phyloP scores from a whole-genome alignment of 306 rosid species.

The Castanea sativa region DNA sequence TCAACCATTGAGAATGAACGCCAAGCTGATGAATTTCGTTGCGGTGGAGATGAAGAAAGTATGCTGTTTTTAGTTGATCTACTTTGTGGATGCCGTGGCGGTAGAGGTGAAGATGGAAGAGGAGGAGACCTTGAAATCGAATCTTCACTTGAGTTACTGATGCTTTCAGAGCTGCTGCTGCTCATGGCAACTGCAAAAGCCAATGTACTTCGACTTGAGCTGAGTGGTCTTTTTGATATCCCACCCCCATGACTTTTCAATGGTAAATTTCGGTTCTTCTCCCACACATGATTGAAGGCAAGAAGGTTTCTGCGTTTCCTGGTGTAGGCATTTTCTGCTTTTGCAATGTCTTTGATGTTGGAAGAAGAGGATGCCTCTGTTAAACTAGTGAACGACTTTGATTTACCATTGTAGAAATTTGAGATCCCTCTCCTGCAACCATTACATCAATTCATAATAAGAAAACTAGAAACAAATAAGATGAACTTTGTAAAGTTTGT shows the following conservation, averaged over 20 bases:
- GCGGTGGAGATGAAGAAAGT: too few relatives aligned
- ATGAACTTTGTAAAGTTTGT: background rate
- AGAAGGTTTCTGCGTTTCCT: constrained; percentile 67
- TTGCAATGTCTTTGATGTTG: constrained; percentile 57
- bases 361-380: constrained; percentile 49
- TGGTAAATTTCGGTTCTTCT: constrained; percentile 54
- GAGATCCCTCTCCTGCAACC: constrained; percentile 83
- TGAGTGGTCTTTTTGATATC: constrained; percentile 70
- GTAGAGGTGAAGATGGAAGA: constrained; percentile 36
- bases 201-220: constrained; percentile 61
- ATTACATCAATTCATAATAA: constrained; percentile 7
- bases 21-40: constrained; percentile 27
- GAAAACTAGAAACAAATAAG: background rate
- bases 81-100: constrained; percentile 46
- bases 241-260: constrained; percentile 57
- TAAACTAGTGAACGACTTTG: constrained; percentile 74
- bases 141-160: constrained; percentile 60
- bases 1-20: constrained; percentile 65
- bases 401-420: constrained; percentile 67
- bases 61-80: constrained; percentile 1
- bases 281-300: constrained; percentile 57
- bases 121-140: constrained; percentile 39
- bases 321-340: constrained; percentile 78
- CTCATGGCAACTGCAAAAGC: constrained; percentile 76
- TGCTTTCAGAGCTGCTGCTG: constrained; percentile 65